A percentile compares a stretch with the other conserved stretches of the same genome.
These are phyloP conservation scores for Salix brachista DNA, from an alignment of 345 rosid species.

Conservation along the genomic window DNA sequence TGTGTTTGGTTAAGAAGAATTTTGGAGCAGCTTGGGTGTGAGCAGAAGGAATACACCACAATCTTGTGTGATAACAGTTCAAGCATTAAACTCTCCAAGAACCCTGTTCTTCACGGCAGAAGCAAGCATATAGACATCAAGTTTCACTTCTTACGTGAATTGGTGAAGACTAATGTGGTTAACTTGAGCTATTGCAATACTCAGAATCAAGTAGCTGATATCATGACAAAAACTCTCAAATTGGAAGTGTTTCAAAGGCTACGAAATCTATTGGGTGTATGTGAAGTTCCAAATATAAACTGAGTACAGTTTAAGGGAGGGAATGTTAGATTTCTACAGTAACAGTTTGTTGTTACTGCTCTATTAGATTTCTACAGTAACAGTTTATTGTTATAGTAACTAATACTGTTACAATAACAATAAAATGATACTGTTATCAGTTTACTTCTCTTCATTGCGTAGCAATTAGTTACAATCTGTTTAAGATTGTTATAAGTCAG, in stretches of 20 bases:
- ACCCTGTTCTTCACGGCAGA: not conserved
- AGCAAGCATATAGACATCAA: not conserved
- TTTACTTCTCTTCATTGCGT: too few relatives aligned
- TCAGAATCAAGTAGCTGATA: not conserved
- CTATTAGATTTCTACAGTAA: too few relatives aligned
- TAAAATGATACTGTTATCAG: too few relatives aligned
- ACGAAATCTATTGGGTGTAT: rapidly evolving
- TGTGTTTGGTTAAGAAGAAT: not conserved
- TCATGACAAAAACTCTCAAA: not conserved
- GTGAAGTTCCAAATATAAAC: too few relatives aligned
- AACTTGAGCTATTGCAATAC: not conserved
- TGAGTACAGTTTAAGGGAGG: too few relatives aligned
- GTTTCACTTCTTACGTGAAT: not conserved
- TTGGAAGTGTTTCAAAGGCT: not conserved
- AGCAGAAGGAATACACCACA: not conserved
- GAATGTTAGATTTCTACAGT: too few relatives aligned
- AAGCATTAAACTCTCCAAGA: not conserved
- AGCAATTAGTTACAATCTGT: too few relatives aligned
- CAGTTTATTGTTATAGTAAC: too few relatives aligned
- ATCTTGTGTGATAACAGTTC: not conserved
- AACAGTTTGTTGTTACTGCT: too few relatives aligned
- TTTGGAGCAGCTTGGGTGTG: not conserved
- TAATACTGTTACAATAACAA: too few relatives aligned
- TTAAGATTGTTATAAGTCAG: too few relatives aligned
- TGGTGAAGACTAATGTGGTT: not conserved